Evolutionary conservation across 345 rosid species (phyloP).

Genomic region (Viola odorata): DNA sequence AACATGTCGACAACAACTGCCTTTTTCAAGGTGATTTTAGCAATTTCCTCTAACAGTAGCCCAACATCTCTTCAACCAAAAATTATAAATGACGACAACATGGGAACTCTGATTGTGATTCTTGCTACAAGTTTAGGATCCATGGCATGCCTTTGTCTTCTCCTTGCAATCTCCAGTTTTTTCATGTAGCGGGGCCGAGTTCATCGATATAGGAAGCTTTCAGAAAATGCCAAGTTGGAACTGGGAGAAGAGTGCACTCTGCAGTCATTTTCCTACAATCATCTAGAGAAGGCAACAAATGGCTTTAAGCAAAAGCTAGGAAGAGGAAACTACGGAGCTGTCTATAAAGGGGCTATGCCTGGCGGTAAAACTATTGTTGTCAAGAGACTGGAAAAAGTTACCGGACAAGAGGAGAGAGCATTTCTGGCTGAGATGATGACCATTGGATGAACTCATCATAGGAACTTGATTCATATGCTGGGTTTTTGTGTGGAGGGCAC

Average conservation of each 20-base stretch:
- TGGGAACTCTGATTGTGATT: not conserved
- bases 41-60: too few relatives aligned
- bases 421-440: slow-evolving; percentile 23
- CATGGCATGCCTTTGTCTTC: slow-evolving; percentile 8
- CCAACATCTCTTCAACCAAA: not conserved
- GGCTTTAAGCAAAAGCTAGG: slow-evolving; percentile 18
- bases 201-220: slow-evolving; percentile 1
- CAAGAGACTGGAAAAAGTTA: slow-evolving; percentile 16
- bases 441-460: slow-evolving; percentile 27
- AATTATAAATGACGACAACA: not conserved
- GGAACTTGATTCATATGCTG: slow-evolving; percentile 22
- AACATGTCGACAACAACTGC: not conserved
- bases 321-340: slow-evolving; percentile 13
- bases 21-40: not conserved
- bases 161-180: slow-evolving; percentile 15
- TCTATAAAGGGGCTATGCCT: slow-evolving; percentile 19
- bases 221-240: not conserved
- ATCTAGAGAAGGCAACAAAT: slow-evolving; percentile 19
- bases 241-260: slow-evolving; percentile 9
- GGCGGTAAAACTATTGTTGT: slow-evolving; percentile 10
- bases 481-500: slow-evolving; percentile 27
- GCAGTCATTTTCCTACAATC: slow-evolving; percentile 13
- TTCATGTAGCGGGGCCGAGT: slow-evolving; percentile 13
- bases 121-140: slow-evolving; percentile 11
- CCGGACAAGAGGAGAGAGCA: slow-evolving; percentile 15